phyloP scores from a whole-genome alignment of 192 early-diverging fungal species.

The Mortierella alpina region DNA sequence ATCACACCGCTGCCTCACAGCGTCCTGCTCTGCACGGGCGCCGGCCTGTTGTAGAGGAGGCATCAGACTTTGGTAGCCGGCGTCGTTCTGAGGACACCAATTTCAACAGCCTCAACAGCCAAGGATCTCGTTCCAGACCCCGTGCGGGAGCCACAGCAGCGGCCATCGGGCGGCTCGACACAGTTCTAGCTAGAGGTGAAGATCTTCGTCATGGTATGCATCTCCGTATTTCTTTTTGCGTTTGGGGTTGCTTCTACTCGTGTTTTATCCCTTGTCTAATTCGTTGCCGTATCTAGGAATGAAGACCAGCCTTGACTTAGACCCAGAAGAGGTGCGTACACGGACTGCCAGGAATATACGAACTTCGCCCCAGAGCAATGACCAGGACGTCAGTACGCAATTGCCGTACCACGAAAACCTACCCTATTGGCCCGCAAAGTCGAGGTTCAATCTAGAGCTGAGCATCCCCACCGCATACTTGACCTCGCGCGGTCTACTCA shows the following conservation, averaged over 20 bases:
- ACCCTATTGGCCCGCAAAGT: slow-evolving; percentile 45
- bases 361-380: slow-evolving; percentile 6
- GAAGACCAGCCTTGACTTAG: slow-evolving; percentile 40
- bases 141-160: slow-evolving; percentile 48
- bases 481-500: slow-evolving; percentile 35
- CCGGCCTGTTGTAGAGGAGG: slow-evolving; percentile 1
- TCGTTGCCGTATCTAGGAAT: slow-evolving; percentile 20
- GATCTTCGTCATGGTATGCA: slow-evolving; percentile 26
- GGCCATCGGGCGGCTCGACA: slow-evolving; percentile 41
- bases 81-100: slow-evolving; percentile 16
- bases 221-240: not conserved
- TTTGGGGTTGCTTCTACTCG: not conserved
- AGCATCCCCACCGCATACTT: slow-evolving; percentile 45
- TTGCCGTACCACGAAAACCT: slow-evolving; percentile 22
- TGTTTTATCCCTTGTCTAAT: not conserved
- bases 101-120: slow-evolving; percentile 5
- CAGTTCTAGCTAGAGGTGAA: slow-evolving; percentile 43
- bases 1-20: not conserved
- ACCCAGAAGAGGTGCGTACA: slow-evolving; percentile 35
- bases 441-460: slow-evolving; percentile 33
- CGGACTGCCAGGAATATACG: slow-evolving; percentile 13
- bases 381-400: not conserved
- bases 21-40: not conserved
- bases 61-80: not conserved
- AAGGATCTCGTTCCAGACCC: slow-evolving; percentile 25